Evolutionary conservation across 805 yeast species (phyloP).

Genomic region (Candida succiphila): DNA sequence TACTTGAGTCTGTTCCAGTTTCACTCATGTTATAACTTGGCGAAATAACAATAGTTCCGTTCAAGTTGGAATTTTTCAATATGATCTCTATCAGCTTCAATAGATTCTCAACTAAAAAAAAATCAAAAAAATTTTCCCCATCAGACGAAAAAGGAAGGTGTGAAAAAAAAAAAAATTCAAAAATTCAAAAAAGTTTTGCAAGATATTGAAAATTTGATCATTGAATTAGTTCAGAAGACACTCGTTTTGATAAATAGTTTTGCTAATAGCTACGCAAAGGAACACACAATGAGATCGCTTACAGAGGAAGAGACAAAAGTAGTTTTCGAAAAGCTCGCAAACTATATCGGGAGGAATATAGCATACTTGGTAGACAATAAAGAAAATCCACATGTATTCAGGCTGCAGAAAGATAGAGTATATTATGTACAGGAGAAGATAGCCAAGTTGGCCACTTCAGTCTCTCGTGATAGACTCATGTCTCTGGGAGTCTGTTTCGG

Average conservation of each 20-base stretch:
- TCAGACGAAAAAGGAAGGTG: too few relatives aligned
- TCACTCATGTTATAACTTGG: neutral
- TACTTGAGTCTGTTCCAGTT: neutral
- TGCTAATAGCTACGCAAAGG: too few relatives aligned
- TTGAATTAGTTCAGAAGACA: too few relatives aligned
- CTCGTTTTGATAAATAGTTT: too few relatives aligned
- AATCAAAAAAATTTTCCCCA: too few relatives aligned
- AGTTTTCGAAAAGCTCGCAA: slow-evolving; percentile 92
- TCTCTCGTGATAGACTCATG: slow-evolving; percentile 84
- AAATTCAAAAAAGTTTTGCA: too few relatives aligned
- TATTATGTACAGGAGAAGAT: slow-evolving; percentile 81
- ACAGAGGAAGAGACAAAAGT: slow-evolving; percentile 96
- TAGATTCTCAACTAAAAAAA: too few relatives aligned
- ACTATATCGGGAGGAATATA: slow-evolving; percentile 93
- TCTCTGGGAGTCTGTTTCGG: slow-evolving; percentile 91
- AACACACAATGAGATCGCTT: slow-evolving; percentile 91
- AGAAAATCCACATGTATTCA: slow-evolving; percentile 85
- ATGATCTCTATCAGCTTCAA: too few relatives aligned
- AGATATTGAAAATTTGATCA: too few relatives aligned
- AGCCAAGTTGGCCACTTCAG: slow-evolving; percentile 82
- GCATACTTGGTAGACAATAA: slow-evolving; percentile 77
- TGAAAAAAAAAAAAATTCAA: too few relatives aligned
- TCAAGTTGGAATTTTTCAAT: too few relatives aligned
- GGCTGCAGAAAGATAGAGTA: slow-evolving; percentile 93
- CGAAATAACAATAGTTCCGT: too few relatives aligned